Percentiles rank a stretch among this genome's conserved stretches.
phyloP scores from a whole-genome alignment of 495 filamentous ascomycete species.

The Tuber brumale region DNA sequence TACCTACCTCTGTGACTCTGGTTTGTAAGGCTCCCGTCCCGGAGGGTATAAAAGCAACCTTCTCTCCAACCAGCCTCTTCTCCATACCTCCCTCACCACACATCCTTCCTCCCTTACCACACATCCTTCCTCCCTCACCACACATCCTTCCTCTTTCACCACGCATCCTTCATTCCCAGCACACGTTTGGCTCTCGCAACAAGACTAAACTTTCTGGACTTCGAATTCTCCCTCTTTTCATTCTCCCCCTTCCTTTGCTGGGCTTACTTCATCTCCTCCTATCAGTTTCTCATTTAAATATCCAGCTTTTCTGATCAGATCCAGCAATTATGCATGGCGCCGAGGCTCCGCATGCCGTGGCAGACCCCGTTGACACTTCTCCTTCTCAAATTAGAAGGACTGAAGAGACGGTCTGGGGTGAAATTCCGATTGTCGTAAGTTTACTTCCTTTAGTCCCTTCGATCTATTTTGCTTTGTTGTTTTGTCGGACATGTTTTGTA shows the following conservation, averaged over 20 bases:
- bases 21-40: neutral
- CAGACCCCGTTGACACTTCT: neutral
- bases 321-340: neutral
- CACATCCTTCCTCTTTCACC: neutral
- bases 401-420: conserved; percentile 27
- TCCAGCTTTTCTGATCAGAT: neutral
- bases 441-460: neutral
- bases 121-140: neutral
- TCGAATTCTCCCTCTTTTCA: too few species aligned
- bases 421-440: conserved; percentile 29
- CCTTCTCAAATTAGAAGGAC: conserved; percentile 8
- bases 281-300: neutral
- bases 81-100: too few species aligned
- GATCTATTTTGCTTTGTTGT: neutral
- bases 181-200: too few species aligned
- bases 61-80: neutral
- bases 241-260: neutral
- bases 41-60: neutral
- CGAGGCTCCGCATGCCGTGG: neutral
- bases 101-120: too few species aligned
- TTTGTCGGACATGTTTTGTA: neutral
- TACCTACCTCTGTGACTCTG: neutral
- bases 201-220: neutral
- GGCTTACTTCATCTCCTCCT: neutral
- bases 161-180: too few species aligned